Evolutionary conservation across 2,329 filamentous ascomycete genomes (phyloP).

Genomic region (Hypoxylon sp.): DNA sequence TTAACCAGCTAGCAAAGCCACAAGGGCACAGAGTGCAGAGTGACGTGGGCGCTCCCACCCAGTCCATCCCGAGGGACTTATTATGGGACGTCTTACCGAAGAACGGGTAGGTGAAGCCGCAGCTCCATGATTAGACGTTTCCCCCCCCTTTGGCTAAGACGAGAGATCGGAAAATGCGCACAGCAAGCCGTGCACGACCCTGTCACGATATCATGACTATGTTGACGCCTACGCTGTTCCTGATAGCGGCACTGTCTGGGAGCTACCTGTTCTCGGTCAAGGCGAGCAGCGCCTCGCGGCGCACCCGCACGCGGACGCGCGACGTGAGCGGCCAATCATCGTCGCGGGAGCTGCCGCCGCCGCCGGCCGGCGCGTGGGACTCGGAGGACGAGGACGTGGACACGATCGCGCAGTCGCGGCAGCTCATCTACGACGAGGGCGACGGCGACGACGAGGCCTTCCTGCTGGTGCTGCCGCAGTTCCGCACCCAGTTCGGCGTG

Average conservation of each 20-base stretch:
- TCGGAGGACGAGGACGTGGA: constrained; percentile 20
- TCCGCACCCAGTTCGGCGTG: constrained; percentile 29
- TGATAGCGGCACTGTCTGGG: constrained; percentile 31
- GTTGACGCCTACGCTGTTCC: constrained; percentile 31
- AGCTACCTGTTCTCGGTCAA: constrained; percentile 31
- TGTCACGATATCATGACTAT: constrained; percentile 32
- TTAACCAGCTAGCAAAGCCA: constrained; percentile 9
- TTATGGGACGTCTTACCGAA: constrained; percentile 24
- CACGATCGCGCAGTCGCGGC: constrained; percentile 12
- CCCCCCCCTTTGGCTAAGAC: no score
- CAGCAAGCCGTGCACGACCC: constrained; percentile 24
- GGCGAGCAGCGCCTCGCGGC: constrained; percentile 14
- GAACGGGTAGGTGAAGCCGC: constrained; percentile 29
- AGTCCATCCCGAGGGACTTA: constrained; percentile 23
- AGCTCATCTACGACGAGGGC: constrained; percentile 27
- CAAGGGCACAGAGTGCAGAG: constrained; percentile 1
- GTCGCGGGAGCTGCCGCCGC: constrained; percentile 13
- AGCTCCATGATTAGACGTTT: constrained; percentile 4
- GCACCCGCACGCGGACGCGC: constrained; percentile 16
- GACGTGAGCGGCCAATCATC: constrained; percentile 10
- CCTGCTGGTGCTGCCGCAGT: constrained; percentile 27
- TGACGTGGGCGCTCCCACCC: constrained; percentile 31
- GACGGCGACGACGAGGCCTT: constrained; percentile 27
- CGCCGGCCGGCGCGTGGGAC: constrained; percentile 21
- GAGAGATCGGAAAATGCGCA: constrained; percentile 26